Conservation (phyloP, 1,284 basidiomycete species). For the Apiotrichum laibachii region DNA sequence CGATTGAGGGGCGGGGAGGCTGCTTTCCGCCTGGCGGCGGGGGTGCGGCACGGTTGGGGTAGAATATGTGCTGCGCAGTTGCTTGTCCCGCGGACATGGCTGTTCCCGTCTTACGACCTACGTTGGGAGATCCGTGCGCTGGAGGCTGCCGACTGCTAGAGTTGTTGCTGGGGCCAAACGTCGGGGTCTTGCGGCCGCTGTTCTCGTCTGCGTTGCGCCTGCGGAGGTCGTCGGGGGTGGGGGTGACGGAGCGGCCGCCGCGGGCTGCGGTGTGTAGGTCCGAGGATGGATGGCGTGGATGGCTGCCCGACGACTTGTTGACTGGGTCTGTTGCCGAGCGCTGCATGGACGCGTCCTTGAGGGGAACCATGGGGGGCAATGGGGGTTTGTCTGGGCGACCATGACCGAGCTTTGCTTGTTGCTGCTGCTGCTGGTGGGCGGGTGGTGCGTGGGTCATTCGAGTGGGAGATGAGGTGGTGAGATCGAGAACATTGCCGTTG, state of each 20-base stretch:
- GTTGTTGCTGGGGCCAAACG: neutral
- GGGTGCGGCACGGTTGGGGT: neutral
- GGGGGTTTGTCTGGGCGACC: slow-evolving; percentile 8
- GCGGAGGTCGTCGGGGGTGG: neutral
- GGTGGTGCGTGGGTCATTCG: neutral
- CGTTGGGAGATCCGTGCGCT: neutral
- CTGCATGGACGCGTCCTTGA: slow-evolving; percentile 20
- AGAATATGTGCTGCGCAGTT: neutral
- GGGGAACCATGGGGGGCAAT: slow-evolving; percentile 23
- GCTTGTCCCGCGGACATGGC: neutral
- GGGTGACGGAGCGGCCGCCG: slow-evolving; percentile 1
- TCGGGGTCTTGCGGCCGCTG: slow-evolving; percentile 1
- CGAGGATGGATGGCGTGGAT: neutral
- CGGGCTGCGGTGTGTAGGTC: neutral
- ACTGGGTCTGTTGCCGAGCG: slow-evolving; percentile 4
- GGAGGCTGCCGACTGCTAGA: slow-evolving; percentile 17
- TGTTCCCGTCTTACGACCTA: neutral
- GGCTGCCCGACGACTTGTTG: neutral
- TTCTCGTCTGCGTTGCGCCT: neutral
- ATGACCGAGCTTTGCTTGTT: slow-evolving; percentile 1
- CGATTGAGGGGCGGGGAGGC: neutral
- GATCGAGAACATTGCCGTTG: slow-evolving; percentile 1
- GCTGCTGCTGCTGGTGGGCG: neutral
- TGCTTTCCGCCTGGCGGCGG: neutral
- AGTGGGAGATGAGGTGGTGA: neutral